Evolutionary conservation across 495 filamentous ascomycete species (phyloP).

Genomic region (Polyplosphaeria fusca): DNA sequence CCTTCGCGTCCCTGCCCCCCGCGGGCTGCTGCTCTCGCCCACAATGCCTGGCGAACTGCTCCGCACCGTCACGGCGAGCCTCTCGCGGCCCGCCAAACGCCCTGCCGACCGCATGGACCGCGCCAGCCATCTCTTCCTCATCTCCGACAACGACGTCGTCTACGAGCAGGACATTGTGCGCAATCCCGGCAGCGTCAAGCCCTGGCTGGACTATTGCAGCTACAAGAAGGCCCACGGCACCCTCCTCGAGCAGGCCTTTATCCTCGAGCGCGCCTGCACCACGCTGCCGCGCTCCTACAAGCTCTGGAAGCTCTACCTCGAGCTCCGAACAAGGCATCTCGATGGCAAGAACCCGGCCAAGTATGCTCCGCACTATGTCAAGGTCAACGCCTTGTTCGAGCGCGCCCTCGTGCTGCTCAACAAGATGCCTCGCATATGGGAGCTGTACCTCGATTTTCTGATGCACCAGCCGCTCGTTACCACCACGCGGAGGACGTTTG

Average conservation of each 20-base stretch:
- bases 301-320: slow-evolving; percentile 97
- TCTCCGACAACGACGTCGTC: slow-evolving; percentile 81
- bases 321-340: slow-evolving; percentile 79
- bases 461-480: slow-evolving; percentile 88
- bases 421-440: slow-evolving; percentile 99
- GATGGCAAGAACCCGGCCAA: slow-evolving; percentile 78
- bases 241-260: slow-evolving; percentile 87
- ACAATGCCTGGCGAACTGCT: slow-evolving; percentile 35
- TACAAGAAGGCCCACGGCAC: slow-evolving; percentile 86
- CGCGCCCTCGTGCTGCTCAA: slow-evolving; percentile 90
- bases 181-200: slow-evolving; percentile 81
- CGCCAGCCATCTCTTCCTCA: slow-evolving; percentile 40
- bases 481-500: slow-evolving; percentile 86
- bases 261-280: slow-evolving; percentile 84
- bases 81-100: slow-evolving; percentile 30
- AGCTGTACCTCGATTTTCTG: slow-evolving; percentile 92
- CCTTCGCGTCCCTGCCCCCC: no score
- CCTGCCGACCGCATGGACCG: slow-evolving; percentile 25
- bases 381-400: slow-evolving; percentile 95
- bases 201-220: slow-evolving; percentile 93
- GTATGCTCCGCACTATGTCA: slow-evolving; percentile 76
- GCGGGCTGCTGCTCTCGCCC: slow-evolving; percentile 7
- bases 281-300: slow-evolving; percentile 94
- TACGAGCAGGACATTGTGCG: slow-evolving; percentile 96
- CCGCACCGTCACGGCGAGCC: slow-evolving; percentile 24